Evolutionary conservation across 495 filamentous ascomycete genomes (phyloP).

Genomic region (Beverwykella pulmonaria): DNA sequence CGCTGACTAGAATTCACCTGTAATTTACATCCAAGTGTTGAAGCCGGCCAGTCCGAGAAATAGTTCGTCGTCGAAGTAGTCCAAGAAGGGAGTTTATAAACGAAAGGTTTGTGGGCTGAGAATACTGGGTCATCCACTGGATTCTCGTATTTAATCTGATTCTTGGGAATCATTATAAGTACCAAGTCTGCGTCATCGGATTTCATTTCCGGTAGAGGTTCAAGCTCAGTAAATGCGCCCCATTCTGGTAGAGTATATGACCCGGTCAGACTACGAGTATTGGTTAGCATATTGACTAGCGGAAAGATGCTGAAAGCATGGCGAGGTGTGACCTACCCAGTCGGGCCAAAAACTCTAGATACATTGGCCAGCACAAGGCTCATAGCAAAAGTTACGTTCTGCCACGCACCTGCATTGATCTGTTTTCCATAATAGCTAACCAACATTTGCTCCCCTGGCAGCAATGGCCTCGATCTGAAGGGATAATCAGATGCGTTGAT

Average conservation of each 20-base stretch:
- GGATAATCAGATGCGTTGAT: too few relatives aligned
- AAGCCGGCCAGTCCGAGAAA: background rate
- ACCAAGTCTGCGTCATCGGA: background rate
- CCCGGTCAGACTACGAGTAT: too few relatives aligned
- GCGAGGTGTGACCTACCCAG: too few relatives aligned
- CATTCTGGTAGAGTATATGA: too few relatives aligned
- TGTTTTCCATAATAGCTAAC: too few relatives aligned
- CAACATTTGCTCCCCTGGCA: too few relatives aligned
- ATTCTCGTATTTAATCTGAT: background rate
- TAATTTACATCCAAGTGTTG: background rate
- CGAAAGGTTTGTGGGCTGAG: background rate
- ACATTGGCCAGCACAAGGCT: too few relatives aligned
- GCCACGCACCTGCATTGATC: too few relatives aligned
- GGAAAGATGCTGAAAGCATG: background rate
- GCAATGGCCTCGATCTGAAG: too few relatives aligned
- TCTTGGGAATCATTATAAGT: background rate
- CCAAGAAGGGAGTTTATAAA: background rate
- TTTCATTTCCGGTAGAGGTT: slow-evolving; percentile 7
- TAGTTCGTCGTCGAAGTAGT: background rate
- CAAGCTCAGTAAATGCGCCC: background rate
- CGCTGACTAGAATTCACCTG: background rate
- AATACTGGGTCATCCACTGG: slow-evolving; percentile 19
- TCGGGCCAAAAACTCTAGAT: too few relatives aligned
- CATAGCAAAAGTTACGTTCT: too few relatives aligned
- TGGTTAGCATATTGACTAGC: background rate